These are phyloP conservation scores for Penicillium sp. DNA, from an alignment of 2,329 filamentous ascomycete genomes.

Conservation along the genomic window DNA sequence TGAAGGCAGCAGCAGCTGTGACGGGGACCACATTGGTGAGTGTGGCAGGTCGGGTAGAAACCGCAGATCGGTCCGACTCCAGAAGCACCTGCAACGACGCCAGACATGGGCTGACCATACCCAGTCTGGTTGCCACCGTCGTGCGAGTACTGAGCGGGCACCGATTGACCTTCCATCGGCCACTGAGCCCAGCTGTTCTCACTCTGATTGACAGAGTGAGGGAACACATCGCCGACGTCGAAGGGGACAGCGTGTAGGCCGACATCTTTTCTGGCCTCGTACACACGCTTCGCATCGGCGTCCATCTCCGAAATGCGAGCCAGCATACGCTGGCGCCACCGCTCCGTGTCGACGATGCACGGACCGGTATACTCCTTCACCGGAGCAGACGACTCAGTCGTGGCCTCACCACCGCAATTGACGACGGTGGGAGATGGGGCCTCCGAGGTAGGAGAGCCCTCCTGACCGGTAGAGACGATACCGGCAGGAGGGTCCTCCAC, in stretches of 20 bases:
- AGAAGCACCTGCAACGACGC: not conserved
- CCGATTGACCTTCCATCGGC: constrained; percentile 4
- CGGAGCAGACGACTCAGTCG: not conserved
- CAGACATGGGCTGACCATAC: not conserved
- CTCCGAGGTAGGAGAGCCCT: not conserved
- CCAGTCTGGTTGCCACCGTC: not conserved
- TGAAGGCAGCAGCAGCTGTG: constrained; percentile 18
- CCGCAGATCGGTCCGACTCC: constrained; percentile 5
- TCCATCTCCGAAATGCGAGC: not conserved
- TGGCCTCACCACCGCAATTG: not conserved
- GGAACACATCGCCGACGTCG: not conserved
- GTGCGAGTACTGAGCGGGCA: constrained; percentile 5
- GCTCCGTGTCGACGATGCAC: constrained; percentile 8
- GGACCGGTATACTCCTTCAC: constrained; percentile 6
- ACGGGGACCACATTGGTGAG: constrained; percentile 7
- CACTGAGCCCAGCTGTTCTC: constrained; percentile 5
- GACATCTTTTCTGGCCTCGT: not conserved
- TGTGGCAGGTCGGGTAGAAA: constrained; percentile 9
- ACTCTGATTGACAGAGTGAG: constrained; percentile 1
- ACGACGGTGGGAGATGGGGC: not conserved
- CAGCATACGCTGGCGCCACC: constrained; percentile 8
- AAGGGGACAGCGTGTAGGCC: not conserved
- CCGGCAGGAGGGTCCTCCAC: not conserved
- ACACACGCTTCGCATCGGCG: not conserved
- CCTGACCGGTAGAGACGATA: not conserved